Evolutionary conservation across 495 filamentous ascomycete species (phyloP), one percentile per base, ranked within the genome.

Genomic region (Paragyromitra xinjiangensis): DNA sequence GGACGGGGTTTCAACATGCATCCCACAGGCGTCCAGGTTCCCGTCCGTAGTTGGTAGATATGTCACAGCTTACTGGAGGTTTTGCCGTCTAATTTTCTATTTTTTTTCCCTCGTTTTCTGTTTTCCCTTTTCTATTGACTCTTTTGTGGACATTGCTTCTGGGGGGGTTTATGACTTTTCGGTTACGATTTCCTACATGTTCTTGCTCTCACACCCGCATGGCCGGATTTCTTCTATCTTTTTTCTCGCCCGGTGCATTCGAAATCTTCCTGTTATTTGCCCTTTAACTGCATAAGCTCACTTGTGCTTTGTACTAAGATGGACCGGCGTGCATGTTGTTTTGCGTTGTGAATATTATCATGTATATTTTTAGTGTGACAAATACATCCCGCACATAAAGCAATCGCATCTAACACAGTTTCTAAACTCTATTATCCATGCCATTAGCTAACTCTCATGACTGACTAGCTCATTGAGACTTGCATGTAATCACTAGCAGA

Each of bases 1-100:
- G 80, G 80, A 26, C 56, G 81, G 26, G 72, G 77, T 22, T 82
- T 82, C 64, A 73, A 56, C 48, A 82, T 82, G 76, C 80, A 82
- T 62, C 77, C 80, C 50, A 71, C 77, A 24, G 80, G 80, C 58
- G 80, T 79, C 40, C 73, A 80, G 50, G 79, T 82, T 56, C 65
- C 80, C 71, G 77, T 82, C 64, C 76, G 80, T 53, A 80, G 73
- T 65, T 82, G 79, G 79, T 81, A 78, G 70, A 69, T 16, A 62
- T 42, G 11, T 44, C 40, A 44, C 44, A 8, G 16, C 45, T 63
- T 40, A 40, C 53, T 39, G 39, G 37, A 19, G 42, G 19, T 34
- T 24, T 75, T 63, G 34, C 14, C 14, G 72, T 48, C 51, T 71
- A 42, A 70, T 67, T 55, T 51, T 39, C 42, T 39, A n/a, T 65